phyloP scores from a whole-genome alignment of 768 basidiomycete genomes.

The Suillus brevipes region DNA sequence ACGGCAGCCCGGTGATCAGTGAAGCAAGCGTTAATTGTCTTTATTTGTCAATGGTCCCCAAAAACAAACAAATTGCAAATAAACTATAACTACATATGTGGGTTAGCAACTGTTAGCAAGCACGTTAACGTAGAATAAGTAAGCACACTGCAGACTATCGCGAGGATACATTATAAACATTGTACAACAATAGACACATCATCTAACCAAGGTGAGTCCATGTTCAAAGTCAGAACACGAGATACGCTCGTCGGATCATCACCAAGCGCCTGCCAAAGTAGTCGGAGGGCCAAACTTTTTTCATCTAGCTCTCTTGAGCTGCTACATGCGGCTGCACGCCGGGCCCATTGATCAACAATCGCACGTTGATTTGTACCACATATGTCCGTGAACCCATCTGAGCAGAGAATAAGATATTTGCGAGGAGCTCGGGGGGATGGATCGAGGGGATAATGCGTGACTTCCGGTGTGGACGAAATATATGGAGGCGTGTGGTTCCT shows the following conservation, averaged over 20 bases:
- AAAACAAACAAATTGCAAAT: slow-evolving; percentile 12
- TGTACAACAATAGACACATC: slow-evolving; percentile 69
- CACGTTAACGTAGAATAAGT: neutral
- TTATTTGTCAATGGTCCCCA: slow-evolving; percentile 11
- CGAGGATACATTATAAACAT: slow-evolving; percentile 37
- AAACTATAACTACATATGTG: slow-evolving; percentile 9
- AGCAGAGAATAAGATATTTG: slow-evolving; percentile 62
- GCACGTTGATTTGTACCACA: slow-evolving; percentile 50
- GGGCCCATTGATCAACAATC: slow-evolving; percentile 51
- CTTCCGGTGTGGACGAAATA: slow-evolving; percentile 63
- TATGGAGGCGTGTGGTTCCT: slow-evolving; percentile 66
- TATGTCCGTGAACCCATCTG: slow-evolving; percentile 66
- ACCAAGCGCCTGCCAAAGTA: slow-evolving; percentile 58
- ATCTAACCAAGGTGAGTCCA: slow-evolving; percentile 67
- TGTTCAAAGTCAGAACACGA: slow-evolving; percentile 59
- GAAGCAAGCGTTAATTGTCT: slow-evolving; percentile 12
- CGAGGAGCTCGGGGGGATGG: slow-evolving; percentile 29
- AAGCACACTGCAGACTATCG: neutral
- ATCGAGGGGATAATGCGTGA: slow-evolving; percentile 54
- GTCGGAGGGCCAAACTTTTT: slow-evolving; percentile 48
- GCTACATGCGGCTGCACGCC: neutral
- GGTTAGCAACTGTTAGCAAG: slow-evolving; percentile 11
- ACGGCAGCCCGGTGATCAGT: neutral
- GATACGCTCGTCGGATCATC: slow-evolving; percentile 57
- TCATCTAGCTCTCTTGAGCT: slow-evolving; percentile 17